Evolutionary conservation across 176 grass and related monocot genomes (phyloP), one percentile per base, ranked within the genome.

Genomic region (Bonia amplexicaulis): DNA sequence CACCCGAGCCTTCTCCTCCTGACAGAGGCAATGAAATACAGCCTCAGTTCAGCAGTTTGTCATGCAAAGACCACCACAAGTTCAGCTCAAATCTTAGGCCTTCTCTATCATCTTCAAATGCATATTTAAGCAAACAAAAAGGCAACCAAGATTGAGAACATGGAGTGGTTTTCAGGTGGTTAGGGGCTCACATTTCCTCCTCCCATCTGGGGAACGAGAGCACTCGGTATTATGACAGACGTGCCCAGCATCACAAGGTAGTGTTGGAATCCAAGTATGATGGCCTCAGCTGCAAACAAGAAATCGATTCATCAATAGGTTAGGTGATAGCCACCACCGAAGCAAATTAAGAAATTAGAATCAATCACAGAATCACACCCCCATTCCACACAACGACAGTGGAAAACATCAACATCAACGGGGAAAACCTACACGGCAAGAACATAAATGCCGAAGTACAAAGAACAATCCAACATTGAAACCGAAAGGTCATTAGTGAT

Each of bases 261-360:
- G 72, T 97, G 95, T 71, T 97, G 95, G 89, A 97, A 97, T 65
- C 95, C 95, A 40, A 97, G 92, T 41, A 97, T 94, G 79, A 97
- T 84, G 57, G 95, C 95, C 87, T 97, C 95, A 74, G 95, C 95
- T 97, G 85, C 73, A 86, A 40, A 29, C 2, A 46, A 79, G 49
- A 54, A 8, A 39, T 23, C 29, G 17, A 68, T 11, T 39, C 29
- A 53, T 69, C 31, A 41, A 9, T 41, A 49, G 27, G 44, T 29
- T 20, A 51, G 44, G 44, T 31, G 57, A 79, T 31, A 26, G 7
- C 23, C 41, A 31, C 35, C 35, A 37, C 17, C 27, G 12, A 29
- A 8, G 42, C 15, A 31, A 22, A 57, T 6, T 6, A n/a, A 52
- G 2, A 20, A 71, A 70, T 54, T 17, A 57, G 45, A 77, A 79